phyloP scores from a whole-genome alignment of 2,329 filamentous ascomycete genomes.

The Talaromyces pinophilus region DNA sequence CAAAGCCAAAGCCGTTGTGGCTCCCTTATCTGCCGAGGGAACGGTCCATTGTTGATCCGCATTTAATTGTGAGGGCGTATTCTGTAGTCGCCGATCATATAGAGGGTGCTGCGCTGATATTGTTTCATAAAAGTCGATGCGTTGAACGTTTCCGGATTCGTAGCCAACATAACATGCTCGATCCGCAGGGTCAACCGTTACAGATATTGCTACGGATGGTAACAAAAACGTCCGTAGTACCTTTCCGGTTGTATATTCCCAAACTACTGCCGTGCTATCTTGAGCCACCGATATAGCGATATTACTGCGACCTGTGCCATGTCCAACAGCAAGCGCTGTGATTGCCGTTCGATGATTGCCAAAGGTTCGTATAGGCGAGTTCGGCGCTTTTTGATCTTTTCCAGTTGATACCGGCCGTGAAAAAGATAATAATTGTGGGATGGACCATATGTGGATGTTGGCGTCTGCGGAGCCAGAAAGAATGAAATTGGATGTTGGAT shows the following conservation, averaged over 20 bases:
- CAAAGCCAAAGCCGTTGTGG: constrained; percentile 67
- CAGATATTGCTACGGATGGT: constrained; percentile 68
- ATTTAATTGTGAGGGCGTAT: constrained; percentile 44
- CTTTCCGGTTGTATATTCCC: constrained; percentile 83
- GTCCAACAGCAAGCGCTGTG: constrained; percentile 58
- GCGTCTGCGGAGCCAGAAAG: constrained; percentile 64
- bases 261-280: constrained; percentile 87
- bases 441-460: constrained; percentile 88
- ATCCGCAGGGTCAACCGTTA: constrained; percentile 78
- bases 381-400: constrained; percentile 45
- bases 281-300: constrained; percentile 80
- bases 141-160: constrained; percentile 76
- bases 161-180: constrained; percentile 79
- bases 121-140: constrained; percentile 70
- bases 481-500: constrained; percentile 60
- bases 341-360: constrained; percentile 64
- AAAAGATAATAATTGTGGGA: constrained; percentile 71
- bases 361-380: constrained; percentile 74
- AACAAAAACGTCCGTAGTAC: constrained; percentile 81
- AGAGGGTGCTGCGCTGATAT: constrained; percentile 45
- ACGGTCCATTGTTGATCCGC: constrained; percentile 50
- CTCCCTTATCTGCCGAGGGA: constrained; percentile 64
- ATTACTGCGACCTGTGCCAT: constrained; percentile 71
- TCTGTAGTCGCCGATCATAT: constrained; percentile 38
- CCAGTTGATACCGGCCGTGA: constrained; percentile 46